phyloP scores from a whole-genome alignment of 2,329 filamentous ascomycete genomes.

The Emergomyces pasteurianus region DNA sequence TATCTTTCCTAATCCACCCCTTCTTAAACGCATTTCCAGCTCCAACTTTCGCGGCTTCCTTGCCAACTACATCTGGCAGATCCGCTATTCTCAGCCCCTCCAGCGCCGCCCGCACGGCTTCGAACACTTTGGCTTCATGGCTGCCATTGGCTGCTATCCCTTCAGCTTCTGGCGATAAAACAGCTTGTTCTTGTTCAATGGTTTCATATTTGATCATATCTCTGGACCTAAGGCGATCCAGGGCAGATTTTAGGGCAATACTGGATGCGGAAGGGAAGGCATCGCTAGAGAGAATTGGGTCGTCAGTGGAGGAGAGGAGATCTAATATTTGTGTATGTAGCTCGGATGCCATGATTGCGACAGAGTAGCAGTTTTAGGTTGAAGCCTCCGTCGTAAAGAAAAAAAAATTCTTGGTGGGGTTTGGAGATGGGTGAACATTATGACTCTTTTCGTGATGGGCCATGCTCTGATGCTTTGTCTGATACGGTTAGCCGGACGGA shows the following conservation, averaged over 20 bases:
- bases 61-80: constrained; percentile 40
- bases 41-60: constrained; percentile 51
- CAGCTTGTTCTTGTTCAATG: constrained; percentile 63
- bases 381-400: background rate
- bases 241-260: constrained; percentile 65
- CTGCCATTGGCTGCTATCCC: constrained; percentile 63
- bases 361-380: background rate
- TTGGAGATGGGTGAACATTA: background rate
- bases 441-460: background rate
- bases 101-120: constrained; percentile 56
- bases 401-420: background rate
- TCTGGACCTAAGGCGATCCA: constrained; percentile 74
- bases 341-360: constrained; percentile 38
- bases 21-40: constrained; percentile 84
- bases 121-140: constrained; percentile 72
- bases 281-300: constrained; percentile 54
- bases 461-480: background rate
- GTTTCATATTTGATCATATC: constrained; percentile 81
- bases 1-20: constrained; percentile 56
- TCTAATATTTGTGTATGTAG: constrained; percentile 54
- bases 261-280: constrained; percentile 57
- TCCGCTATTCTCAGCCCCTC: constrained; percentile 74
- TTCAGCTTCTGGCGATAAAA: constrained; percentile 63
- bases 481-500: background rate
- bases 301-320: constrained; percentile 49